Evolutionary conservation across 257 asterid genomes (phyloP), one percentile per base, ranked within the genome.

Genomic region (Penstemon newberryi): DNA sequence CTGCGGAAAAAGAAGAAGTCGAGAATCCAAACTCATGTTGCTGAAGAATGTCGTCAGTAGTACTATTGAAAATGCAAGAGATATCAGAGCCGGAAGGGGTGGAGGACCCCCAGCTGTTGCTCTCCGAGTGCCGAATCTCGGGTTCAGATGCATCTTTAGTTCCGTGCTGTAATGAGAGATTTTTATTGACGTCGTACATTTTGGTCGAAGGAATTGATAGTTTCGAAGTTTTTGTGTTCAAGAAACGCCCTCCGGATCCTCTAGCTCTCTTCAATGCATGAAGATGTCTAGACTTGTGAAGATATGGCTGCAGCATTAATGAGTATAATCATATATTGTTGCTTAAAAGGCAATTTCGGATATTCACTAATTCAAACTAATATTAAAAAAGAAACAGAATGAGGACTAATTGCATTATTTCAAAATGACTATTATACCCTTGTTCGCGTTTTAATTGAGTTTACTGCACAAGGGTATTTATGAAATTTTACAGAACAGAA

Each of bases 241-340:
- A 54, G 70, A 86, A 86, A 10, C 89, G 91, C 37, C 96, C 96
- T 46, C 96, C 88, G 0, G 86, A 65, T 38, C 91, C 93, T 63
- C 94, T 77, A 39, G 88, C 86, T 60, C 96, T 76, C 77, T 75
- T 84, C 70, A 86, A 42, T 7, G 94, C 96, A 37, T 89, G 94
- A 39, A 54, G 83, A 56, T 88, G 95, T 41, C 90, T 88, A 10
- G 90, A 85, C 86, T 85, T 87, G 6, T 85, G 95, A 46, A 86
- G 88, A 55, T 86, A 89, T 7, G 88, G 88, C 96, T 88, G 57
- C 41, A 76, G 6, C 19, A 68, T n/a, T 47, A 60, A 37, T 43
- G 47, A 47, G 36, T 53, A 9, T 43, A 55, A 55, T 63, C 51
- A 13, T 25, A 33, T 25, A 25, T 25, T 25, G 33, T 25, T 25